Base-by-base conservation (phyloP, 345 rosid species). In the Barbarea vulgaris region DNA sequence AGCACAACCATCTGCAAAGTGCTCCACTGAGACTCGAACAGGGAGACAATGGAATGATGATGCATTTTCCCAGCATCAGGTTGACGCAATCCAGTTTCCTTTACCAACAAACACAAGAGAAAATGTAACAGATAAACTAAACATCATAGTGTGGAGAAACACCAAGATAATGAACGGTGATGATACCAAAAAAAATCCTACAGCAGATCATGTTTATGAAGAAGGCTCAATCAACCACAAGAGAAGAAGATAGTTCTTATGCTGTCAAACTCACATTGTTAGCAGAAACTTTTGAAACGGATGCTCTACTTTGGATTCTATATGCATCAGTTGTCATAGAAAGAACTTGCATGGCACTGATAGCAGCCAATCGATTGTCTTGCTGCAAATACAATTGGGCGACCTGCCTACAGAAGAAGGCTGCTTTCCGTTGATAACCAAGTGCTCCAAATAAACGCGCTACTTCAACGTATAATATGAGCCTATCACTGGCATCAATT, bases 1-100 rank as follows among this genome's bases (percentile, higher is more conserved):
- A 96, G 83, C 64, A 96, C 99, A 82, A 96, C 98, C 99, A 96
- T 96, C 87, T 93, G 99, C 80, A 96, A 85, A 21, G 91, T 91
- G 88, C 98, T 93, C 99, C 99, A 96, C 54, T 89, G 99, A 66
- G 97, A 96, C 83, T 93, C 97, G 59, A 89, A 96, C 71, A 91
- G 81, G 50, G 96, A 93, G 62, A 91, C 93, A 22, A 93, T 83
- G 30, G 91, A 96, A 61, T 86, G 95, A 78, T 88, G 96, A 82
- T 83, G 88, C 86, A 84, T 81, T 79, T 89, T 93, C 65, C 93
- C 93, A 28, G 78, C 76, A 80, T 89, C 96, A 81, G 85, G 77
- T 79, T 78, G 85, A 74, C 79, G 85, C 65, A 84, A 50, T 77
- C 87, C 90, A 77, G 69, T 65, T 74, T 86, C 93, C 97, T 93